Conservation (phyloP, 306 rosid species). For the Quercus variabilis region DNA sequence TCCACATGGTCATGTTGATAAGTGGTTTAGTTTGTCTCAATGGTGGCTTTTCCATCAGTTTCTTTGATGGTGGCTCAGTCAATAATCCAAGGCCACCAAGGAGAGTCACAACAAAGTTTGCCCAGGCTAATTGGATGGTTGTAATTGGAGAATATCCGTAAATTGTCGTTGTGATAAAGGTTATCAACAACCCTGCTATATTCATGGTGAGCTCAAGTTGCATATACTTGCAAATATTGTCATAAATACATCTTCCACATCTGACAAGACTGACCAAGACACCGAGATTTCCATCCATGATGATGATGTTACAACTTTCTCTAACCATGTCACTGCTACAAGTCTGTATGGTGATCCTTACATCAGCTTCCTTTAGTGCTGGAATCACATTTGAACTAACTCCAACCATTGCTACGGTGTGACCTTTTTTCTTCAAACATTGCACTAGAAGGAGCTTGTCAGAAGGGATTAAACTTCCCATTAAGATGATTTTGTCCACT, state of each 20-base stretch:
- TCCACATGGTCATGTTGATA: slow-evolving; percentile 18
- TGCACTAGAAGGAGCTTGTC: slow-evolving; percentile 14
- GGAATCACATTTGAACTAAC: slow-evolving; percentile 3
- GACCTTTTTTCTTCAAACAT: slow-evolving; percentile 4
- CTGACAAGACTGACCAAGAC: background rate
- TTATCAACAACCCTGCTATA: slow-evolving; percentile 6
- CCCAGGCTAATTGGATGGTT: slow-evolving; percentile 5
- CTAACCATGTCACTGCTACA: slow-evolving; percentile 6
- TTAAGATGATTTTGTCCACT: slow-evolving; percentile 7
- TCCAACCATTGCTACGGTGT: slow-evolving; percentile 6
- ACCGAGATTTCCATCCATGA: background rate
- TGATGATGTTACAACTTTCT: slow-evolving; percentile 6
- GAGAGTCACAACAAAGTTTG: background rate
- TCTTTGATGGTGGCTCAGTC: slow-evolving; percentile 6
- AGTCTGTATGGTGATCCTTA: slow-evolving; percentile 1
- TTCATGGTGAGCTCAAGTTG: slow-evolving; percentile 22
- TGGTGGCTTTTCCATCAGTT: background rate
- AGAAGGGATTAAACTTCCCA: slow-evolving; percentile 4
- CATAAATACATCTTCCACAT: slow-evolving; percentile 15
- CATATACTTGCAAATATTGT: slow-evolving; percentile 22
- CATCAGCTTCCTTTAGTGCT: slow-evolving; percentile 22
- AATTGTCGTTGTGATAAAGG: background rate
- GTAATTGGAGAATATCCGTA: slow-evolving; percentile 1
- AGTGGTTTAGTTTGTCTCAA: background rate
- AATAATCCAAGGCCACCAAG: slow-evolving; percentile 8